Base-by-base conservation (phyloP, 2,329 filamentous ascomycete genomes). In the Cladorrhinum sp. region DNA sequence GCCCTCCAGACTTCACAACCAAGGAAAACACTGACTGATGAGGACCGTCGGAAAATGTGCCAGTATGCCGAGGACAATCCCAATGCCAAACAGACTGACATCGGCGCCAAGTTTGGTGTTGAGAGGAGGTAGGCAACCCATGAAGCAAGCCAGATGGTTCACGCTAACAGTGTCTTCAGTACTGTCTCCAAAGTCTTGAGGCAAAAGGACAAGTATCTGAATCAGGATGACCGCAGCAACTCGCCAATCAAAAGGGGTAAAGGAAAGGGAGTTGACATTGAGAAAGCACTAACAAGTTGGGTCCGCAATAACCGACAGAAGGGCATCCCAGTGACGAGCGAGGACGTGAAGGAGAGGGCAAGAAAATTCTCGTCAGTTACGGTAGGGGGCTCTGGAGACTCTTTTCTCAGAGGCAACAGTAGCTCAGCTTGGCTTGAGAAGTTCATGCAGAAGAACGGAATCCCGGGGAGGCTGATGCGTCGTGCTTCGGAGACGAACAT, bases 101-200 rank as follows among this genome's bases (percentile, higher is more conserved):
- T 99, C 76, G 95, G 95, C 76, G 89, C 88, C 61, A 87, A 92
- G 73, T 99, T 99, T 77, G 93, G 93, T 36, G 95, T 99, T 56
- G 95, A 99, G 78, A 82, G 95, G 88, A 98, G 95, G 95, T 98
- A 87, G 74, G 78, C 38, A 16, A 24, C 8, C 20, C 32, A 32
- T 36, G n/a, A n/a, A 20, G 24, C 22, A 20, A 29, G n/a, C 36
- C 25, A n/a, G 12, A n/a, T 49, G 24, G 25, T 41, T 16, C 36
- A 9, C 38, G 69, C 70, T 76, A 69, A 75, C 71, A 45, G 55
- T 18, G 58, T 53, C 45, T 70, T 59, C 74, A 99, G 95, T 78
- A 99, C 95, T 53, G 95, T 99, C n/a, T 99, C 95, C 58, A 99
- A 99, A 74, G 95, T 98, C 58, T 77, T 99, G 65, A 88, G 93